Conservation (phyloP, 2,329 filamentous ascomycete genomes). For the Anthostomella pinea region DNA sequence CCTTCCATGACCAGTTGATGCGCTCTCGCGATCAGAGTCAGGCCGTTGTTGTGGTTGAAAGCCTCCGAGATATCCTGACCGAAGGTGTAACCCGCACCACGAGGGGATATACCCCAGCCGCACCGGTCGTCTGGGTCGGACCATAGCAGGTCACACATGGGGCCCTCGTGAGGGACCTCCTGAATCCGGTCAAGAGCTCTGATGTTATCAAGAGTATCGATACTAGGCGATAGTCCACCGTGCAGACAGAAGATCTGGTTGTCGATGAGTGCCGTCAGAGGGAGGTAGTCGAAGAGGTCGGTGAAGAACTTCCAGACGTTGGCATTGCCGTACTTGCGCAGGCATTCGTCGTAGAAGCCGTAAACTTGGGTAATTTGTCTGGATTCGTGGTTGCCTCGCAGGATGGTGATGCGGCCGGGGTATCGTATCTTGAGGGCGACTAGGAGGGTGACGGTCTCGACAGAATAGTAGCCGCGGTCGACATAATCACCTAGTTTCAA, state of each 20-base stretch:
- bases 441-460: slow-evolving; percentile 95
- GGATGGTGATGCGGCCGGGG: slow-evolving; percentile 94
- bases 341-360: slow-evolving; percentile 98
- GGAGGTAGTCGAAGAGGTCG: slow-evolving; percentile 97
- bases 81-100: slow-evolving; percentile 93
- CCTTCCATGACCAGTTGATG: slow-evolving; percentile 99
- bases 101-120: slow-evolving; percentile 92
- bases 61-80: slow-evolving; percentile 97
- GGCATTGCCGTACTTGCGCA: slow-evolving; percentile 97
- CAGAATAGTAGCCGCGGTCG: slow-evolving; percentile 97
- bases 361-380: slow-evolving; percentile 99
- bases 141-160: slow-evolving; percentile 98
- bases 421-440: slow-evolving; percentile 98
- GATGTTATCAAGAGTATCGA: slow-evolving; percentile 94
- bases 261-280: slow-evolving; percentile 94
- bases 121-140: slow-evolving; percentile 96
- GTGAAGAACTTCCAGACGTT: slow-evolving; percentile 99
- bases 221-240: slow-evolving; percentile 92
- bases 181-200: slow-evolving; percentile 92
- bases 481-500: slow-evolving; percentile 79
- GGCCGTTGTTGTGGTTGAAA: slow-evolving; percentile 98
- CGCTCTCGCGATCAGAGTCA: slow-evolving; percentile 91
- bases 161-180: slow-evolving; percentile 96
- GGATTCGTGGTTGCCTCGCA: slow-evolving; percentile 98
- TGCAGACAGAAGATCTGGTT: slow-evolving; percentile 99